Evolutionary conservation across 805 yeast genomes (phyloP), one percentile per base, ranked within the genome.

Genomic region (Myxozyma lipomycoides): DNA sequence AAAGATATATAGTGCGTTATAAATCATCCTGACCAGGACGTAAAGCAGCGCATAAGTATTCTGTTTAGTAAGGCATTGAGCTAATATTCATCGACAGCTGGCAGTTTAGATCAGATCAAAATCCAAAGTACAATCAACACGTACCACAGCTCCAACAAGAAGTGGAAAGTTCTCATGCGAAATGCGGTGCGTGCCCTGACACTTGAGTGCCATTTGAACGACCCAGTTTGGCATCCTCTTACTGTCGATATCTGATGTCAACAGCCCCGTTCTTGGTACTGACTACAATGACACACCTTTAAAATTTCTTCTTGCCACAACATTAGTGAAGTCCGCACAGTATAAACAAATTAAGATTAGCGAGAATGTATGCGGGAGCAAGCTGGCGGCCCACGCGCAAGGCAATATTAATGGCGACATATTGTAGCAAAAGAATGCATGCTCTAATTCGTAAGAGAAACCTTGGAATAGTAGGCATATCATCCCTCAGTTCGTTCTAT

Each of bases 161-260:
- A 52, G 34, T 4, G 52, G 56, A 43, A 52, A 48, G 26, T 52
- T 47, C 30, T 52, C 56, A n/a, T 45, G 52, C 2, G 49, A 48
- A 34, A 48, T 52, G 4, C 43, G 23, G 24, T 52, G 56, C 2
- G 56, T 48, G 2, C 53, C 52, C 42, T 48, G 49, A 21, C 52
- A 43, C 40, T 45, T 52, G n/a, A 35, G 17, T 10, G 49, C 56
- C n/a, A n/a, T n/a, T n/a, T n/a, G n/a, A n/a, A n/a, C n/a, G n/a
- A n/a, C n/a, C n/a, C n/a, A n/a, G n/a, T n/a, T n/a, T n/a, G n/a
- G n/a, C n/a, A n/a, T n/a, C n/a, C n/a, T n/a, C n/a, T n/a, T n/a
- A n/a, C n/a, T n/a, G n/a, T n/a, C n/a, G n/a, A n/a, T n/a, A n/a
- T n/a, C n/a, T n/a, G n/a, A n/a, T n/a, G n/a, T n/a, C n/a, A n/a